Evolutionary conservation across 208 protist species (phyloP), one percentile per base, ranked within the genome.

Genomic region (Willaertia magna): DNA sequence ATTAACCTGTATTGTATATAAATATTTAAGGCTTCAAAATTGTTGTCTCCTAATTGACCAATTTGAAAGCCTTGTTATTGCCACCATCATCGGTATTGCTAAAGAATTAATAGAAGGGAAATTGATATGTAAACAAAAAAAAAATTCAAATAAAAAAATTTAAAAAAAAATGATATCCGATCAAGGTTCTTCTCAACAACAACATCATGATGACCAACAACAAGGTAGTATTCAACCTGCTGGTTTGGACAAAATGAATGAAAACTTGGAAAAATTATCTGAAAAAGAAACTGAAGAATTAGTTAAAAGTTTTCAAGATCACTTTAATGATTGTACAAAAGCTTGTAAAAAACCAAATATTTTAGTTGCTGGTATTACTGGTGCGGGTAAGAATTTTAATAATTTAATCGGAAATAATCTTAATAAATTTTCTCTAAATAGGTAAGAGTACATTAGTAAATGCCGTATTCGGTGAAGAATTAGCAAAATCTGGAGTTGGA

Each of bases 311-410:
- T 83, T 83, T 9, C 78, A 83, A 55, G 78, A 83, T 43, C 43
- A 55, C 46, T 83, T 83, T 42, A 39, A 48, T n/a, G 47, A 55
- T 40, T 83, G 78, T 20, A 83, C 78, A 1, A 48, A 83, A 52
- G 78, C 78, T 43, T 83, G 78, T 83, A 83, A 83, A 20, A 83
- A 83, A n/a, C 78, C 78, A 6, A 83, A 83, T 20, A 83, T 83
- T 55, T 55, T 83, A 26, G 46, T 83, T 26, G 78, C 78, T 26
- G 78, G 78, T 83, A 83, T 83, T 55, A 83, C 78, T 44, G 78
- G 78, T 55, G 47, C 46, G 30, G 78, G 78, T 47, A 67, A 11
- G 55, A 34, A 34, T 67, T 16, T 20, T n/a, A n/a, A n/a, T n/a
- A 49, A 16, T 49, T 16, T 49, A 16, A 49, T 49, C 12, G 47